Base-by-base conservation (phyloP, 2,329 filamentous ascomycete genomes). In the Exophiala mesophila region DNA sequence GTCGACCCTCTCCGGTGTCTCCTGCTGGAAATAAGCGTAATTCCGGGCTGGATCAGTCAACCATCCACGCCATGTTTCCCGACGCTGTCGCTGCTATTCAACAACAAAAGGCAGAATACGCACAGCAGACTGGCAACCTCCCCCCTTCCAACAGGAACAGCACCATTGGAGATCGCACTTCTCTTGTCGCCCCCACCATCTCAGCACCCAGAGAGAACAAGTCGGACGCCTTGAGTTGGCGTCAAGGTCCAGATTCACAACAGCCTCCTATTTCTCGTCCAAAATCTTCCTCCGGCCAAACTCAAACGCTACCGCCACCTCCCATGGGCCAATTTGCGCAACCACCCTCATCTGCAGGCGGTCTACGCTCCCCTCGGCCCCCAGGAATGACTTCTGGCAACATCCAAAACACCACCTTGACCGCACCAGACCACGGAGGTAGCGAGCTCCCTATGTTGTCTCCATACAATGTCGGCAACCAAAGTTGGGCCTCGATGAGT, bases 31-130 rank as follows among this genome's bases (percentile, higher is more conserved):
- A 82, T 38, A 97, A 96, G 71, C 83, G 92, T 55, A 92, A 94
- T 63, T 97, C 92, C 33, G 88, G 85, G n/a, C 80, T 98, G 43
- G 90, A 97, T 62, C 77, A 87, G 4, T 88, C 83, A 21, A 94
- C 88, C 17, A 96, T 98, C 67, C 95, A 95, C 66, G 88, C 88
- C 58, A 97, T 98, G 92, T 98, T 98, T 64, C 92, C 92, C 5
- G 92, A 98, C 70, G 92, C 92, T 32, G 92, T 92, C 10, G 90
- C 90, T 30, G 92, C 92, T 3, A 97, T 98, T 63, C 90, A 90
- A 18, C 94, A 92, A 48, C 90, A 98, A 66, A 96, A 96, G 71
- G 90, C 89, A 45, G 94, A 96, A 63, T 97, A 94, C 61, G 94
- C 89, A 13, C 89, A 96, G 64, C 86, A 94, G 63, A 95, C 89